Percentiles rank a stretch among this genome's conserved stretches.
Conservation (phyloP, 1,284 basidiomycete species). For the Fomitopsis betulina region DNA sequence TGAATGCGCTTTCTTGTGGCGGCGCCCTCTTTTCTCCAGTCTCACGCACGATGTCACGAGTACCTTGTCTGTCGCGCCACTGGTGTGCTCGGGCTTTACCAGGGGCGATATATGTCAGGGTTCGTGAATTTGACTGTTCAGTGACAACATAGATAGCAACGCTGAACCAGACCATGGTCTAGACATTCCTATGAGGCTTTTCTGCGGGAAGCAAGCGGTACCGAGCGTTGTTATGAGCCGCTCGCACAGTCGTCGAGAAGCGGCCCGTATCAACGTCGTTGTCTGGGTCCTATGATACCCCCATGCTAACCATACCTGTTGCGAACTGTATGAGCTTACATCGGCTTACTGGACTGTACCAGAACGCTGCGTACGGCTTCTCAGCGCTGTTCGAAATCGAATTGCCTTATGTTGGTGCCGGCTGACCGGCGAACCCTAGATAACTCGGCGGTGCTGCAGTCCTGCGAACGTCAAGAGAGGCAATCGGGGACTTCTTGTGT, state of each 20-base stretch:
- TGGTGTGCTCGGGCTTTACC: not conserved
- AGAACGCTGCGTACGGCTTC: not conserved
- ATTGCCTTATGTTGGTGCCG: not conserved
- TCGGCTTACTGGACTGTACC: not conserved
- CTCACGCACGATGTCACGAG: not conserved
- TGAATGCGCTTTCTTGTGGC: not conserved
- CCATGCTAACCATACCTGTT: not conserved
- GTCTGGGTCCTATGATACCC: not conserved
- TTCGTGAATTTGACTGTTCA: not conserved
- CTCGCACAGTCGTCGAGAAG: not conserved
- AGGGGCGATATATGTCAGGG: not conserved
- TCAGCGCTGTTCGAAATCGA: not conserved
- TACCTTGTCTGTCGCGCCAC: not conserved
- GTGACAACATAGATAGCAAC: not conserved
- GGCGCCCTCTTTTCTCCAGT: not conserved
- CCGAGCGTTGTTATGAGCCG: not conserved
- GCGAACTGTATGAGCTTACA: not conserved
- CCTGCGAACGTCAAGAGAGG: not conserved
- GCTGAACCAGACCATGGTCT: not conserved
- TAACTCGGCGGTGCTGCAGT: not conserved
- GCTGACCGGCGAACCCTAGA: not conserved
- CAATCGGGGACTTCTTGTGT: not conserved
- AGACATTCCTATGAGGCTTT: not conserved
- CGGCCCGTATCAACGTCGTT: not conserved
- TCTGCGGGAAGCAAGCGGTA: not conserved